These are phyloP conservation scores for Galerina sulciceps DNA, from an alignment of 768 basidiomycete genomes.

Conservation along the genomic window DNA sequence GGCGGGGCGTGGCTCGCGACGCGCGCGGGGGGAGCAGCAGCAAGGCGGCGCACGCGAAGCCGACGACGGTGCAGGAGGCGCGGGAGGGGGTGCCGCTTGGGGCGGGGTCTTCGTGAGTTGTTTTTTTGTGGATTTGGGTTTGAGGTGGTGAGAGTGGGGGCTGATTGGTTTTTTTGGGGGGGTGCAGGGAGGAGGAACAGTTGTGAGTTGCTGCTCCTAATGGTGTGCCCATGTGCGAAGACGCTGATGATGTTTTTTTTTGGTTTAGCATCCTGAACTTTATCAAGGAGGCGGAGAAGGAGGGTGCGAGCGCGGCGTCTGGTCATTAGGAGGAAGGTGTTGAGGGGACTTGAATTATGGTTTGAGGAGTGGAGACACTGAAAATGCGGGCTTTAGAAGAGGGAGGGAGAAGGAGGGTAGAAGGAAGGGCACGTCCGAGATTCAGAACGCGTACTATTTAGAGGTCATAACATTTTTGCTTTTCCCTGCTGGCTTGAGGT, in stretches of 20 bases:
- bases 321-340: slow-evolving; percentile 13
- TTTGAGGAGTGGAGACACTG: too few relatives aligned
- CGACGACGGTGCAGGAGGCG: slow-evolving; percentile 56
- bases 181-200: slow-evolving; percentile 76
- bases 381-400: too few relatives aligned
- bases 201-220: slow-evolving; percentile 58
- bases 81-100: slow-evolving; percentile 68
- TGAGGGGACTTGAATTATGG: not conserved
- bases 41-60: slow-evolving; percentile 42
- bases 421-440: not conserved
- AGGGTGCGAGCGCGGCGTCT: slow-evolving; percentile 36
- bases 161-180: slow-evolving; percentile 13
- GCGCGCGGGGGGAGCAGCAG: slow-evolving; percentile 64
- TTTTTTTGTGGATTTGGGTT: not conserved
- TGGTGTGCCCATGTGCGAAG: slow-evolving; percentile 11
- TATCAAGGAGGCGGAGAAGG: slow-evolving; percentile 84
- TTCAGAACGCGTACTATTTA: too few relatives aligned
- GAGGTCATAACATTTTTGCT: too few relatives aligned
- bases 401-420: too few relatives aligned
- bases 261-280: slow-evolving; percentile 72
- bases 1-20: slow-evolving; percentile 56
- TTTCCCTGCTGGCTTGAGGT: too few relatives aligned
- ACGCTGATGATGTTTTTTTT: slow-evolving; percentile 1
- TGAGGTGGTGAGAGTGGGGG: not conserved
- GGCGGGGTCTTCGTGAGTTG: slow-evolving; percentile 69